Percentiles rank a stretch among this genome's conserved stretches.
These are phyloP conservation scores for Fusarium marasasianum DNA, from an alignment of 2,329 filamentous ascomycete genomes.

Conservation along the genomic window DNA sequence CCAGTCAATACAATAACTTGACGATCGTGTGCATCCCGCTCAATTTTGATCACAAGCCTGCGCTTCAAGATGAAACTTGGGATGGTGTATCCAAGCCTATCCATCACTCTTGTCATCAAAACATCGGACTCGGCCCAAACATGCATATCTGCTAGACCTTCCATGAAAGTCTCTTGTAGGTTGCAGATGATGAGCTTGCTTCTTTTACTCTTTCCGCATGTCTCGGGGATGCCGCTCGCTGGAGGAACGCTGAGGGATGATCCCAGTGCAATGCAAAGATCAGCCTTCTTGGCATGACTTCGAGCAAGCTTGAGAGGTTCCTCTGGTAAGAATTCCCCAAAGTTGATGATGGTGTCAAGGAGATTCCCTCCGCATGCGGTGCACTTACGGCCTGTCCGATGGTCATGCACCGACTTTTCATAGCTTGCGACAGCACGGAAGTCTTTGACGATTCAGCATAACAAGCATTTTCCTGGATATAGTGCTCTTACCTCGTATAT, in stretches of 20 bases:
- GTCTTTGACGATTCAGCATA: conserved; percentile 41
- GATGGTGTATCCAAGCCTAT: conserved; percentile 48
- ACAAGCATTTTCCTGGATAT: rapidly evolving
- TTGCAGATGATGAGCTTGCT: conserved; percentile 56
- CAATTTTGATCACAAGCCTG: conserved; percentile 44
- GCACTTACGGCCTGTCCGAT: conserved; percentile 58
- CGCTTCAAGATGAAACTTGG: conserved; percentile 52
- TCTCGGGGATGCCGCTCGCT: conserved; percentile 53
- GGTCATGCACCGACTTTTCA: conserved; percentile 54
- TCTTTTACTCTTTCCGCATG: conserved; percentile 42
- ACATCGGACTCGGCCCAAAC: conserved; percentile 51
- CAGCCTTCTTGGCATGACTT: conserved; percentile 51
- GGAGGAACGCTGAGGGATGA: conserved; percentile 57
- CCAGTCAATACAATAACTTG: conserved; percentile 46
- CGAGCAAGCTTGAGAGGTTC: conserved; percentile 46
- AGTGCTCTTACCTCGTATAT: conserved; percentile 50
- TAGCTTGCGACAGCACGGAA: conserved; percentile 57
- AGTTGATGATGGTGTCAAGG: conserved; percentile 57
- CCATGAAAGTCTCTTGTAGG: conserved; percentile 55
- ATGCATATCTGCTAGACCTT: conserved; percentile 46
- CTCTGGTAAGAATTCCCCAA: conserved; percentile 51
- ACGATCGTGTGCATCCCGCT: conserved; percentile 32
- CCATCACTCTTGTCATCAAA: conserved; percentile 54
- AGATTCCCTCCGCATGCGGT: conserved; percentile 50
- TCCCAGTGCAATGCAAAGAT: conserved; percentile 57